Percentiles rank a stretch among this genome's conserved stretches.
phyloP scores from a whole-genome alignment of 2,329 filamentous ascomycete genomes.

The Lachnellula arida region DNA sequence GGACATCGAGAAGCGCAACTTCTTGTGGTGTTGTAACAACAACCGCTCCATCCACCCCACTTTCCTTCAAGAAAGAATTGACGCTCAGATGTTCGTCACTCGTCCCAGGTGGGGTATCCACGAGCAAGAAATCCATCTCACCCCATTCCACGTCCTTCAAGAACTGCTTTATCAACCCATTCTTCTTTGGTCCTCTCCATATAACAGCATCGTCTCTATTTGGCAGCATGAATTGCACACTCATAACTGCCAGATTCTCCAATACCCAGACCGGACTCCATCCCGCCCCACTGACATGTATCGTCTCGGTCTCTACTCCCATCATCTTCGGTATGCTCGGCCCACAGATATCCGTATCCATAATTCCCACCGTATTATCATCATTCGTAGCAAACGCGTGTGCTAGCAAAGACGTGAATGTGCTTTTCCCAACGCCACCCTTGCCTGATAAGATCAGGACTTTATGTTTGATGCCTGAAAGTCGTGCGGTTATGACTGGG shows the following conservation, averaged over 20 bases:
- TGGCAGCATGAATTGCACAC: conserved; percentile 96
- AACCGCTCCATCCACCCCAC: conserved; percentile 88
- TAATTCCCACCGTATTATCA: conserved; percentile 78
- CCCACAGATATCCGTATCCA: conserved; percentile 98
- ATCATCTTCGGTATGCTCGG: conserved; percentile 98
- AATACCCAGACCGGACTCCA: conserved; percentile 96
- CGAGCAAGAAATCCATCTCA: conserved; percentile 84
- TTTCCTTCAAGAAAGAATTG: conserved; percentile 85
- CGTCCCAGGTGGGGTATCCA: conserved; percentile 94
- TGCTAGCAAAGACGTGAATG: conserved; percentile 81
- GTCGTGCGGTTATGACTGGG: conserved; percentile 76
- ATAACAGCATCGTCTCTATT: conserved; percentile 93
- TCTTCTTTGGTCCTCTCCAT: conserved; percentile 98
- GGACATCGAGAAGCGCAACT: conserved; percentile 83
- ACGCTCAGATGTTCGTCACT: conserved; percentile 94
- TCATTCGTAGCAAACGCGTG: conserved; percentile 84
- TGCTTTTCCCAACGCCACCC: conserved; percentile 94
- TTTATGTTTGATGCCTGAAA: conserved; percentile 82
- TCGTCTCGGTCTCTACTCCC: conserved; percentile 89
- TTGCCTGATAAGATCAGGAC: conserved; percentile 88
- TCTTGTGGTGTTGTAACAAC: conserved; percentile 95
- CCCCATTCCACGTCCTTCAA: conserved; percentile 98
- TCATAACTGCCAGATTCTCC: conserved; percentile 95
- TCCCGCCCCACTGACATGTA: conserved; percentile 81
- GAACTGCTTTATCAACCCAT: conserved; percentile 96